A percentile compares a stretch with the other conserved stretches of the same genome.
phyloP scores from a whole-genome alignment of 768 basidiomycete species.

The Amanita phalloides region DNA sequence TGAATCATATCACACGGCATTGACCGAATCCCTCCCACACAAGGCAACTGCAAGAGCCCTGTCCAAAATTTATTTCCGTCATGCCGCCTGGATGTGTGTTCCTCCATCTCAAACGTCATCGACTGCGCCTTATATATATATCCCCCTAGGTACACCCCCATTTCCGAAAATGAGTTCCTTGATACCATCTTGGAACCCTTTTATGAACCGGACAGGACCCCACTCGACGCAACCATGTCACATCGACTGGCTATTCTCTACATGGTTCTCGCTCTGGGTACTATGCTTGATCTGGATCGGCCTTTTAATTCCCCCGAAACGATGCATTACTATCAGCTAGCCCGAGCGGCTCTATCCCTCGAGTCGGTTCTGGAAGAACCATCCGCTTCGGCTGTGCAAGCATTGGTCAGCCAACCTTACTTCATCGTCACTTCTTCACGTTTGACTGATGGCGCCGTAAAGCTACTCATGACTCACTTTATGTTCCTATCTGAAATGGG shows the following conservation, averaged over 20 bases:
- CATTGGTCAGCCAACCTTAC: conserved; percentile 33
- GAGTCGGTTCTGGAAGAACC: conserved; percentile 52
- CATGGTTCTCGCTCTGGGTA: conserved; percentile 55
- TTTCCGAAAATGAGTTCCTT: conserved; percentile 46
- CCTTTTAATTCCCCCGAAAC: conserved; percentile 44
- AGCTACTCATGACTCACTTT: conserved; percentile 50
- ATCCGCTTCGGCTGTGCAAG: conserved; percentile 47
- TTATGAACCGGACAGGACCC: conserved; percentile 30
- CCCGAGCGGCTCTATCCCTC: conserved; percentile 45
- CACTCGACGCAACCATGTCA: conserved; percentile 30
- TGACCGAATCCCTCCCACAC: conserved; percentile 37
- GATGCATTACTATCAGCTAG: conserved; percentile 49
- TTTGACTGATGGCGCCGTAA: conserved; percentile 11
- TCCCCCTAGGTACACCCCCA: conserved; percentile 50
- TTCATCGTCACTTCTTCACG: conserved; percentile 1
- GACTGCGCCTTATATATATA: not conserved
- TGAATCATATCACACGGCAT: conserved; percentile 29
- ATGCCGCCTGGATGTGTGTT: conserved; percentile 65
- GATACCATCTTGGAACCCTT: conserved; percentile 40
- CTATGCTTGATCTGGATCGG: conserved; percentile 47
- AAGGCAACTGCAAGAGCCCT: conserved; percentile 25
- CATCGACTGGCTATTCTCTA: conserved; percentile 51
- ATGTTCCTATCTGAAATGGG: conserved; percentile 44
- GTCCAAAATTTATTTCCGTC: conserved; percentile 46
- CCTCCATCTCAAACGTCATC: not conserved